phyloP scores from a whole-genome alignment of 495 filamentous ascomycete genomes.

The Trichocladium uniseriatum region DNA sequence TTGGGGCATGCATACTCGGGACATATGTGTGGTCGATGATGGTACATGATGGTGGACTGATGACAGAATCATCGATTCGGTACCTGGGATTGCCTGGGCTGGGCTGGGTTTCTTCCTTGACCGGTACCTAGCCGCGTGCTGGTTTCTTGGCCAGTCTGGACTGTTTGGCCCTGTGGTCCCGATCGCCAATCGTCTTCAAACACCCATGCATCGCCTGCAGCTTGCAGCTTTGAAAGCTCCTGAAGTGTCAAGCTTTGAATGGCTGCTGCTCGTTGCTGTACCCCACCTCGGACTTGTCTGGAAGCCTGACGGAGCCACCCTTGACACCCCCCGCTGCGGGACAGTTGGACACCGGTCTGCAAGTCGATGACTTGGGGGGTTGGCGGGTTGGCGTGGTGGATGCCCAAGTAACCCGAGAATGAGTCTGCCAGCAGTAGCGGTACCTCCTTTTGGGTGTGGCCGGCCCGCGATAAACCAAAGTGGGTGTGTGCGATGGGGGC shows the following conservation, averaged over 20 bases:
- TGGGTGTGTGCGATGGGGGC: conserved; percentile 1
- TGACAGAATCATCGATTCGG: background rate
- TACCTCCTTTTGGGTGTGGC: conserved; percentile 4
- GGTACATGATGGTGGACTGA: conserved; percentile 11
- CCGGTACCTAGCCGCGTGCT: background rate
- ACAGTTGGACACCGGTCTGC: conserved; percentile 22
- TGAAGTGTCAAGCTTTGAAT: conserved; percentile 29
- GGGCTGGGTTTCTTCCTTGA: background rate
- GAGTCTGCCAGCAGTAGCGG: background rate
- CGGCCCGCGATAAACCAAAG: conserved; percentile 3
- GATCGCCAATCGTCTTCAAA: conserved; percentile 14
- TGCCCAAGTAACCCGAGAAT: conserved; percentile 11
- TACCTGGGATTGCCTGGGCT: conserved; percentile 7
- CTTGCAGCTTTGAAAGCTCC: conserved; percentile 21
- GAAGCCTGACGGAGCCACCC: conserved; percentile 19
- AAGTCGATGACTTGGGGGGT: conserved; percentile 1
- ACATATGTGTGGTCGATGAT: background rate
- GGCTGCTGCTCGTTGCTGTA: conserved; percentile 16
- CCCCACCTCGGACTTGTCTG: conserved; percentile 21
- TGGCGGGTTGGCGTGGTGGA: background rate
- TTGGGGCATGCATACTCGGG: background rate
- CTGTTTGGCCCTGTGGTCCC: conserved; percentile 7
- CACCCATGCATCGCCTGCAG: conserved; percentile 22
- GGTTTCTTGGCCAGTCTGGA: conserved; percentile 6
- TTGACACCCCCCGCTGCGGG: conserved; percentile 11